Conservation (phyloP, 2,329 filamentous ascomycete genomes). For the Fusarium sterilihyphosum region DNA sequence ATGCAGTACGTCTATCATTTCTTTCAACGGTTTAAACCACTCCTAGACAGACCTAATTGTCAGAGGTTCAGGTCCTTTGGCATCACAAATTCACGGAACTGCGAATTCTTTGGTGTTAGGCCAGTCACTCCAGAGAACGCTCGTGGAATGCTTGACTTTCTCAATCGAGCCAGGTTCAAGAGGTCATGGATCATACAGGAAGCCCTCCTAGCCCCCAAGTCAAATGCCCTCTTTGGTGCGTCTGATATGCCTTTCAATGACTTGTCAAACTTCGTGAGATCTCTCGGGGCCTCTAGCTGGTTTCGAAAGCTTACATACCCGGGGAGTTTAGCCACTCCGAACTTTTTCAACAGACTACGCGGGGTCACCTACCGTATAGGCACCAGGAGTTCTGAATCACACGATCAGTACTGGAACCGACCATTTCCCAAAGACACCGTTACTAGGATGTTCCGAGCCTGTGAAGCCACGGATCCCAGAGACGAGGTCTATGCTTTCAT, state of each 20-base stretch:
- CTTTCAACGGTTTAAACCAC: no score
- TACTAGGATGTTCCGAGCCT: not conserved
- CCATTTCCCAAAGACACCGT: not conserved
- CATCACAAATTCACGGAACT: rapidly evolving
- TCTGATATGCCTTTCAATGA: rapidly evolving
- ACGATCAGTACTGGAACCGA: not conserved
- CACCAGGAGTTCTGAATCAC: not conserved
- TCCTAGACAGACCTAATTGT: no score
- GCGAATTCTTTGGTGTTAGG: rapidly evolving
- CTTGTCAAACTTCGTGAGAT: rapidly evolving
- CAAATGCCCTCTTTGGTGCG: not conserved
- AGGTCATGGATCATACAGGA: not conserved
- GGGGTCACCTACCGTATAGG: not conserved
- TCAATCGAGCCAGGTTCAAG: not conserved
- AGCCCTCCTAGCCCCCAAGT: rapidly evolving
- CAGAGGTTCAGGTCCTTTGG: rapidly evolving
- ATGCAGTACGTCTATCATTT: not conserved
- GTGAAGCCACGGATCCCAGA: not conserved
- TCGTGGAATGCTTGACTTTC: rapidly evolving
- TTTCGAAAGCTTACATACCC: not conserved
- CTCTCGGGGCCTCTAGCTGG: not conserved
- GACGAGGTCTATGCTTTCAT: not conserved
- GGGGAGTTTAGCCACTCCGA: not conserved
- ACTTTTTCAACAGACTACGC: not conserved
- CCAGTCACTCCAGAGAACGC: rapidly evolving